phyloP scores from a whole-genome alignment of 495 filamentous ascomycete genomes.

The Staphylotrichum longicolle region DNA sequence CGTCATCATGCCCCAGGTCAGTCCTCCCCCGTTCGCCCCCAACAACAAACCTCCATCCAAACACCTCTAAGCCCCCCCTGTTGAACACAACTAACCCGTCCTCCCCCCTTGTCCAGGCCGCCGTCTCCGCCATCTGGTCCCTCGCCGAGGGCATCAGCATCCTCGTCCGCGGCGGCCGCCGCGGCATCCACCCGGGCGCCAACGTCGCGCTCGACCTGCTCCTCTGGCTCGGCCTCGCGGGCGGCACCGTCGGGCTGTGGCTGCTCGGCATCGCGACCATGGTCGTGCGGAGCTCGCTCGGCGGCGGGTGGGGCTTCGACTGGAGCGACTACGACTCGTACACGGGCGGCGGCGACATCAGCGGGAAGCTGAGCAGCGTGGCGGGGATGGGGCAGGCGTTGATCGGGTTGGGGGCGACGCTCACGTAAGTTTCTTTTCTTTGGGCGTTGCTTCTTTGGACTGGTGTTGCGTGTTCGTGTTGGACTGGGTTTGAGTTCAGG shows the following conservation, averaged over 20 bases:
- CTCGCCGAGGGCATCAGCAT: constrained; percentile 20
- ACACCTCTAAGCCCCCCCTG: too few species aligned
- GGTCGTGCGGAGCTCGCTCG: neutral
- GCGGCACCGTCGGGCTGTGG: neutral
- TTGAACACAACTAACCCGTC: neutral
- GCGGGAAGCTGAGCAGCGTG: neutral
- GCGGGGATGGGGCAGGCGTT: constrained; percentile 6
- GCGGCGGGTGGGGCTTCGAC: neutral
- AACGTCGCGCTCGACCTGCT: constrained; percentile 23
- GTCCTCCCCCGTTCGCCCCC: neutral
- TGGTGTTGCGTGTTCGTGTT: too few species aligned
- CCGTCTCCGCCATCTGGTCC: constrained; percentile 14
- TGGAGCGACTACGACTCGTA: neutral
- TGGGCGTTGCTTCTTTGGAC: neutral
- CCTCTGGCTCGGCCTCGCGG: constrained; percentile 17
- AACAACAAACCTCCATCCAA: neutral
- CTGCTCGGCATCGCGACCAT: constrained; percentile 3
- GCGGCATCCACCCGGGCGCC: constrained; percentile 24
- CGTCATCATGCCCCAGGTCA: constrained; percentile 1
- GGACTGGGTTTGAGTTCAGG: neutral
- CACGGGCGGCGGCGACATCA: neutral
- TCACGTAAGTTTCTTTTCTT: constrained; percentile 12
- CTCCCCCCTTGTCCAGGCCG: neutral
- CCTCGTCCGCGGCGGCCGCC: constrained; percentile 16
- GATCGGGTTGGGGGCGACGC: constrained; percentile 2